Conservation (phyloP, 169 alveolate genomes). For the Cryptosporidium canis region DNA sequence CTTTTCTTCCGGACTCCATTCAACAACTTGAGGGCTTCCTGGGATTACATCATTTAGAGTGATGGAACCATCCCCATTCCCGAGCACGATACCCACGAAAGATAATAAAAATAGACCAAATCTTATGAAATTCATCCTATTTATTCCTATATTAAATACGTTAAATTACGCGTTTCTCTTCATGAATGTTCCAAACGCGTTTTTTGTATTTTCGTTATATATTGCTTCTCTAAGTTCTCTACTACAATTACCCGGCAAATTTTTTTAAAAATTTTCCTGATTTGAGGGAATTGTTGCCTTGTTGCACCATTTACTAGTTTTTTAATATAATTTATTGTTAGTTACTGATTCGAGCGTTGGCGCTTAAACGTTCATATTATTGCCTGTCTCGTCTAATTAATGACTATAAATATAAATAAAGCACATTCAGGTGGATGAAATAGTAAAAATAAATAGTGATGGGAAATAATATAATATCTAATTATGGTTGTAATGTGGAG, state of each 20-base stretch:
- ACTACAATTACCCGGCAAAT: slow-evolving; percentile 13
- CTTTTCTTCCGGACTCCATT: slow-evolving; percentile 25
- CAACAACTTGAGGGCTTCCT: slow-evolving; percentile 35
- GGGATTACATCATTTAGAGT: slow-evolving; percentile 39
- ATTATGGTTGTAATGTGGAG: no score
- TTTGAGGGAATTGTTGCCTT: slow-evolving; percentile 7
- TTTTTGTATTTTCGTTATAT: neutral
- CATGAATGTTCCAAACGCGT: slow-evolving; percentile 22
- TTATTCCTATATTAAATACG: neutral
- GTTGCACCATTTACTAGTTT: slow-evolving; percentile 10
- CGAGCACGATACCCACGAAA: neutral
- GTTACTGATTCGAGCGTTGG: neutral
- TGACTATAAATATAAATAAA: neutral
- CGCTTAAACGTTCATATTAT: neutral
- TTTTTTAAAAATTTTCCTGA: neutral
- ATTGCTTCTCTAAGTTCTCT: neutral
- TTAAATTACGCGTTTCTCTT: slow-evolving; percentile 9
- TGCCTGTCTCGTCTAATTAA: slow-evolving; percentile 11
- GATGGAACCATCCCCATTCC: neutral
- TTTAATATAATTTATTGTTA: neutral
- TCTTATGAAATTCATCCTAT: slow-evolving; percentile 12
- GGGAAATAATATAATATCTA: no score
- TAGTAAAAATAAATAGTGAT: neutral
- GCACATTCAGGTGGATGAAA: neutral
- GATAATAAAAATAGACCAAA: slow-evolving; percentile 1